A percentile compares a stretch with the other conserved stretches of the same genome.
These are phyloP conservation scores for Candida cerambycidarum DNA, from an alignment of 805 yeast genomes.

Conservation along the genomic window DNA sequence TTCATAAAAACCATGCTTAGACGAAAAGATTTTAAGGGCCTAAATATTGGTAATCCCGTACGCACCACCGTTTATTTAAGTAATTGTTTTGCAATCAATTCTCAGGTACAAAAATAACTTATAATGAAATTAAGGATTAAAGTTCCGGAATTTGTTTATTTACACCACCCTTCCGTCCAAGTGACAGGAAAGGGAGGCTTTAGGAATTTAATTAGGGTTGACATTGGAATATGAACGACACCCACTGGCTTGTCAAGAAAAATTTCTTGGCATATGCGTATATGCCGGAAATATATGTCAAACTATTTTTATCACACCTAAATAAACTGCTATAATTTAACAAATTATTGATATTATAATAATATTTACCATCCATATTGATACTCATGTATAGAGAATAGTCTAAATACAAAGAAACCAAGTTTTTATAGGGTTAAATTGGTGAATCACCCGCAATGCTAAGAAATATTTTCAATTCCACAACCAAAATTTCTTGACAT, in stretches of 20 bases:
- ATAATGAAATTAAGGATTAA: background rate
- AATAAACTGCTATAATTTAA: background rate
- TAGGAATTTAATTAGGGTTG: background rate
- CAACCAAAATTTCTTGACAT: conserved; percentile 2
- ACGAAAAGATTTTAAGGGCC: no score
- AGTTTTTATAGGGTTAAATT: no score
- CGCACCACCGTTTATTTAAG: no score
- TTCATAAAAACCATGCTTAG: no score
- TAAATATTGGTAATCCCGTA: no score
- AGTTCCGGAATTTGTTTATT: background rate
- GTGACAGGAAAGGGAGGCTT: conserved; percentile 2
- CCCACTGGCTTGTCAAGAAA: background rate
- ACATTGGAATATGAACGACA: conserved; percentile 1
- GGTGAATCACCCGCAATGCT: no score
- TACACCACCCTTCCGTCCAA: background rate
- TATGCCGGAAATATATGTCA: conserved; percentile 7
- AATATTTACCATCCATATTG: no score
- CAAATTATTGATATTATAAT: no score
- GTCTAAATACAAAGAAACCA: no score
- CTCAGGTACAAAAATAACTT: no score
- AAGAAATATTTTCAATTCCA: background rate
- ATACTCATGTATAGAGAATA: no score
- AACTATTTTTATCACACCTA: background rate
- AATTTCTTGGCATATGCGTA: conserved; percentile 3
- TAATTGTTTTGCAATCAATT: no score